These are phyloP conservation scores for Solanum chaucha DNA, from an alignment of 257 asterid species.

Conservation along the genomic window DNA sequence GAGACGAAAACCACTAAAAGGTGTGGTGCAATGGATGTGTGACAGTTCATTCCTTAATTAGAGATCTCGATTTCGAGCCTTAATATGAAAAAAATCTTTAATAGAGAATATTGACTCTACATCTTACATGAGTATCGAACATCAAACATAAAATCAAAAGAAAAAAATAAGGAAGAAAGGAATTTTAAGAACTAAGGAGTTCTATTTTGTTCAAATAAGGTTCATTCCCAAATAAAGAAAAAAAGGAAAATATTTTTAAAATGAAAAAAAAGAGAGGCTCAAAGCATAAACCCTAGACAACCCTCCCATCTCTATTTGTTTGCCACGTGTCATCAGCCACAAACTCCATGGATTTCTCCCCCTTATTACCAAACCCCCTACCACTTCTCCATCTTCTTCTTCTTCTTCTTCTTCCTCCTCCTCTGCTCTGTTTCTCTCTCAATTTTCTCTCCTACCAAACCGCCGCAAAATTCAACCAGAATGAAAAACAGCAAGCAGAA, in stretches of 20 bases:
- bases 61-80: no score
- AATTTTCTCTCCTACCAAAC: not conserved
- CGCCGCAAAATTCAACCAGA: not conserved
- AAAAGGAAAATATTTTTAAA: no score
- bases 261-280: not conserved
- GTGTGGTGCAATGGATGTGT: not conserved
- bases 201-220: not conserved
- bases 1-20: not conserved
- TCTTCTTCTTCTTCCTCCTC: not conserved
- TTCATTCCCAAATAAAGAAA: not conserved
- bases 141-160: no score
- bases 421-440: not conserved
- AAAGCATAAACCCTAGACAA: constrained; percentile 34
- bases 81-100: no score
- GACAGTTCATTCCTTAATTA: not conserved
- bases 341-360: constrained; percentile 13
- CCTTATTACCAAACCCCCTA: not conserved
- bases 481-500: constrained; percentile 11
- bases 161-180: not conserved
- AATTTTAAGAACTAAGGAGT: not conserved
- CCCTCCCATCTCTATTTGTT: constrained; percentile 19
- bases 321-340: constrained; percentile 52
- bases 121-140: not conserved
- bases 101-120: no score
- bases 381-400: not conserved